A percentile compares a stretch with the other conserved stretches of the same genome.
phyloP scores from a whole-genome alignment of 768 basidiomycete genomes.

The Lactifluus pinguis region DNA sequence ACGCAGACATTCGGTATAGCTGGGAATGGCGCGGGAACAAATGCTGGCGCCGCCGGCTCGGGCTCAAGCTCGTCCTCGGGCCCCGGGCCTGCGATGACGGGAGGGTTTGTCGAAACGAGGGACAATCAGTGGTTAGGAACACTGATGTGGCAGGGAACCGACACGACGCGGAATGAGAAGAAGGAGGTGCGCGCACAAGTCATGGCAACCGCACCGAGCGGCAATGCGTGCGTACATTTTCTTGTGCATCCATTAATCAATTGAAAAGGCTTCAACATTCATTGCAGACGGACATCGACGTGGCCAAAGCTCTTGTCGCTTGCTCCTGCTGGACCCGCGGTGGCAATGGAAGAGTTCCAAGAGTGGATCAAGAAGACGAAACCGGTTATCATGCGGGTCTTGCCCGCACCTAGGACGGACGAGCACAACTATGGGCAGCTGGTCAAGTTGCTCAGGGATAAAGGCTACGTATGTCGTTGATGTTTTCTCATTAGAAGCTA shows the following conservation, averaged over 20 bases:
- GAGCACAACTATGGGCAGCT: slow-evolving; percentile 8
- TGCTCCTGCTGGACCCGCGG: slow-evolving; percentile 6
- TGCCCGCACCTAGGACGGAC: slow-evolving; percentile 5
- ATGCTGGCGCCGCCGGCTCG: not conserved
- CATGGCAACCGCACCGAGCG: slow-evolving; percentile 1
- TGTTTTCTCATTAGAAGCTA: not conserved
- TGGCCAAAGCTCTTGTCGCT: slow-evolving; percentile 15
- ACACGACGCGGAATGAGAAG: slow-evolving; percentile 13
- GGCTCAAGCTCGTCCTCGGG: not conserved
- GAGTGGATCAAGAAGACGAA: slow-evolving; percentile 12
- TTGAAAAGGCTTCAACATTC: not conserved
- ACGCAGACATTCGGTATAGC: not conserved
- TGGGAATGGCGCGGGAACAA: not conserved
- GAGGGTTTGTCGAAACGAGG: not conserved
- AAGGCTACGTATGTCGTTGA: slow-evolving; percentile 1
- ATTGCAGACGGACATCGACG: slow-evolving; percentile 1
- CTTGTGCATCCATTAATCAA: too few relatives aligned
- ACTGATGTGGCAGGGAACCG: slow-evolving; percentile 15
- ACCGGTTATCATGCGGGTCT: slow-evolving; percentile 9
- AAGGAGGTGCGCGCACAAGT: slow-evolving; percentile 18
- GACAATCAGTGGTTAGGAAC: slow-evolving; percentile 12
- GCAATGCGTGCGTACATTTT: slow-evolving; percentile 9
- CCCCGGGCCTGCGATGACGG: not conserved
- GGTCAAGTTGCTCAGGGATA: slow-evolving; percentile 14
- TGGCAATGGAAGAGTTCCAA: slow-evolving; percentile 13